A percentile compares a stretch with the other conserved stretches of the same genome.
Conservation (phyloP, 306 rosid genomes). For the Datisca glomerata region DNA sequence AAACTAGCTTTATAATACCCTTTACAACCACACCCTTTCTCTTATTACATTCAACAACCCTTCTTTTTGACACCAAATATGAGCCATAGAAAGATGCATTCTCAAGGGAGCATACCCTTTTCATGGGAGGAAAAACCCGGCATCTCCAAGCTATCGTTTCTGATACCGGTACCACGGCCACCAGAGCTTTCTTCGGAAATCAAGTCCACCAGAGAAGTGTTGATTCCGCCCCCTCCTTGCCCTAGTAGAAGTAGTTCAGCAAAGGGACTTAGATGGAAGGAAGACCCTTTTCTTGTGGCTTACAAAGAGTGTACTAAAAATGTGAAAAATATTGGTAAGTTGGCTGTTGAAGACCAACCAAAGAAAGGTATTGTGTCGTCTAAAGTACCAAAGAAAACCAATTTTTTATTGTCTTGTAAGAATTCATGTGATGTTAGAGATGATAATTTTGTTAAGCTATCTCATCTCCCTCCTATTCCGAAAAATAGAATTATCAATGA, state of each 20-base stretch:
- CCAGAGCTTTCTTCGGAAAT: slow-evolving; percentile 3
- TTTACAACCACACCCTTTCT: slow-evolving; percentile 6
- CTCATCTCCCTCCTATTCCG: slow-evolving; percentile 40
- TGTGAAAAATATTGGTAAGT: slow-evolving; percentile 19
- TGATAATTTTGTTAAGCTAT: slow-evolving; percentile 26
- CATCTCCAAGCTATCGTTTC: slow-evolving; percentile 33
- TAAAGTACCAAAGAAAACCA: slow-evolving; percentile 16
- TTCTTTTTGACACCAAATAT: slow-evolving; percentile 5
- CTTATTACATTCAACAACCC: slow-evolving; percentile 5
- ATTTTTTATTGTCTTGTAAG: slow-evolving; percentile 48
- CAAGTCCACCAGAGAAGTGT: too few species aligned
- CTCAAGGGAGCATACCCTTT: slow-evolving; percentile 81
- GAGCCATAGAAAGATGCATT: slow-evolving; percentile 57
- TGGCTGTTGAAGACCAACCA: background rate
- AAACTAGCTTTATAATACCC: slow-evolving; percentile 19
- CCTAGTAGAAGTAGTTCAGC: slow-evolving; percentile 36
- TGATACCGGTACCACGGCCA: background rate
- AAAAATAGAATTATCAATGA: slow-evolving; percentile 15
- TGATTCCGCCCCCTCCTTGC: slow-evolving; percentile 77
- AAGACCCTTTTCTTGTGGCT: slow-evolving; percentile 81
- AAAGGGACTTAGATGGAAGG: slow-evolving; percentile 38
- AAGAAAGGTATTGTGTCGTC: slow-evolving; percentile 25
- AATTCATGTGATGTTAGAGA: slow-evolving; percentile 31
- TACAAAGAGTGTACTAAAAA: slow-evolving; percentile 60
- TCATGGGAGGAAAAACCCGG: slow-evolving; percentile 86